Evolutionary conservation across 306 rosid genomes (phyloP), one percentile per base, ranked within the genome.

Genomic region (Acacia melanoxylon): DNA sequence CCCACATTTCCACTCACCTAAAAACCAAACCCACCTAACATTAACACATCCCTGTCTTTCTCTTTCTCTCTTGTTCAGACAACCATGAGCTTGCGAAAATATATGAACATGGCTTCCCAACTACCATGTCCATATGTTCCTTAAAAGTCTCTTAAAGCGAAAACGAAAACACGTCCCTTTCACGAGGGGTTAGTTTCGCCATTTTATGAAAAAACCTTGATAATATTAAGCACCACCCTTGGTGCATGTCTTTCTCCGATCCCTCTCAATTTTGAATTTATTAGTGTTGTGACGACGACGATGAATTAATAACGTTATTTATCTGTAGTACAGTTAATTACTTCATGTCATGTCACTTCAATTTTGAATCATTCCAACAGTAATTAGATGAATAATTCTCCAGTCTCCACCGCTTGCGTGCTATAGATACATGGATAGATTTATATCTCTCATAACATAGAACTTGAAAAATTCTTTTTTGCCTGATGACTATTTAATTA

Each of bases 111-210:
- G 86, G 78, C 80, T n/a, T 69, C 74, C 83, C 61, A 89, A 81
- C 89, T 72, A 88, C 88, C 84, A 76, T 85, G 86, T 85, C 85
- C 89, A 75, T 82, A 68, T 82, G 86, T 80, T 89, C 83, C 86
- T 80, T 78, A 22, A 71, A 69, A 78, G 82, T 63, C 80, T 63
- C 83, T 63, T 44, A 46, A 67, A 84, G 80, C 58, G 81, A 27
- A 80, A 71, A 78, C 80, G 41, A 83, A 62, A 89, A 70, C 85
- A 79, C 74, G 78, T 86, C 85, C 86, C 72, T 89, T 89, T 87
- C 81, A 13, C 22, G 13, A 42, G 74, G 80, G 81, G 78, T 76
- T 83, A 80, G 81, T 75, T 85, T 89, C 78, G 78, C 83, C 72
- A 82, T 75, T 85, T 83, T 80, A 80, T 85, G 77, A 48, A 48